Conservation (phyloP, 176 grass and related monocot species). For the Cocos nucifera region DNA sequence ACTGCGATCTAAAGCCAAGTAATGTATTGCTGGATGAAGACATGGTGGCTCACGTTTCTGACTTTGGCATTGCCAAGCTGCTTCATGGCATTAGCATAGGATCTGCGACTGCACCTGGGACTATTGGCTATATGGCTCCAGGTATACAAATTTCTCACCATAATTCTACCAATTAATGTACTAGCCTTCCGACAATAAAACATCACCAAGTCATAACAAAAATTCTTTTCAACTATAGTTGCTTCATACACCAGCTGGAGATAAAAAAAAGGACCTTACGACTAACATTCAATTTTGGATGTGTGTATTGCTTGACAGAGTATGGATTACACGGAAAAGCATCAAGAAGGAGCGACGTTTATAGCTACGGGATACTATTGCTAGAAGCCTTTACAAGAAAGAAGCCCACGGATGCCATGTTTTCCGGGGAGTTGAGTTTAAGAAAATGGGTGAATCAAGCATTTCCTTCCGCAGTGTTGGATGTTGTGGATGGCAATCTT, state of each 20-base stretch:
- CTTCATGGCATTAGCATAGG: too few relatives aligned
- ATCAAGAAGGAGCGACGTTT: slow-evolving; percentile 20
- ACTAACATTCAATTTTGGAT: too few relatives aligned
- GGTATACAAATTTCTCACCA: slow-evolving; percentile 2
- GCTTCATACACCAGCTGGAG: too few relatives aligned
- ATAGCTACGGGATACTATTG: slow-evolving; percentile 23
- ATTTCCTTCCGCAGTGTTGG: slow-evolving; percentile 7
- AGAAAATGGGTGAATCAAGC: slow-evolving; percentile 23
- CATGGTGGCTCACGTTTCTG: too few relatives aligned
- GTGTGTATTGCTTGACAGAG: background rate
- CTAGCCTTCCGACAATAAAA: too few relatives aligned
- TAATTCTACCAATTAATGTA: too few relatives aligned
- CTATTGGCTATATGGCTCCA: slow-evolving; percentile 22
- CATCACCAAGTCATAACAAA: background rate
- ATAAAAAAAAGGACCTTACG: too few relatives aligned
- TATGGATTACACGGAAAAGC: slow-evolving; percentile 10
- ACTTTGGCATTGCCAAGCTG: too few relatives aligned
- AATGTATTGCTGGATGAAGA: too few relatives aligned
- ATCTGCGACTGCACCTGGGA: too few relatives aligned
- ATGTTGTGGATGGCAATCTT: slow-evolving; percentile 12
- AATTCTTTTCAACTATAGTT: too few relatives aligned
- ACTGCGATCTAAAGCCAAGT: too few relatives aligned
- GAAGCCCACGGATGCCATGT: slow-evolving; percentile 18
- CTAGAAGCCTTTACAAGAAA: slow-evolving; percentile 20
- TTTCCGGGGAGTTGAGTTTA: slow-evolving; percentile 15